Evolutionary conservation across 768 basidiomycete genomes (phyloP).

Genomic region (button mushroom (Agaricus bisporus)): DNA sequence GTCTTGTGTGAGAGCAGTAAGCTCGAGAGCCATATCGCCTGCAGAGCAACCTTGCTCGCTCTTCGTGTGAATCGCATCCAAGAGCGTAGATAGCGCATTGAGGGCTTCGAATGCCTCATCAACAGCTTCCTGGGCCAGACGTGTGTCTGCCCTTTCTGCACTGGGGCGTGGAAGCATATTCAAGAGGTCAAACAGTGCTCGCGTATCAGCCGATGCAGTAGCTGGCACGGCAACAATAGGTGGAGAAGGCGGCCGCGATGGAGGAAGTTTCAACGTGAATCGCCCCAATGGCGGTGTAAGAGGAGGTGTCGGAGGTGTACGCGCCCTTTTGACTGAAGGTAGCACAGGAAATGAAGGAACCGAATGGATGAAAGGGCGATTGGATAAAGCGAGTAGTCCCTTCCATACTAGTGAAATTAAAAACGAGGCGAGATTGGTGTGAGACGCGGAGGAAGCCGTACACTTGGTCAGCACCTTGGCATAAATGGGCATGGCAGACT

Average conservation of each 20-base stretch:
- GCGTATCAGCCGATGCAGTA: constrained; percentile 51
- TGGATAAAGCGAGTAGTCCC: constrained; percentile 61
- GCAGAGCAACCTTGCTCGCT: constrained; percentile 13
- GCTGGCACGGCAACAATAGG: constrained; percentile 30
- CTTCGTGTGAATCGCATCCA: constrained; percentile 39
- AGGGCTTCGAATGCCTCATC: constrained; percentile 72
- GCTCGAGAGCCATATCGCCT: constrained; percentile 31
- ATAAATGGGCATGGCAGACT: constrained; percentile 57
- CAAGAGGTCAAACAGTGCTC: constrained; percentile 57
- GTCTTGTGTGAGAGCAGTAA: constrained; percentile 51
- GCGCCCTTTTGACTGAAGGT: constrained; percentile 24
- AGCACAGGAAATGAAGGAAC: constrained; percentile 30
- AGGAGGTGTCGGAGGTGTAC: constrained; percentile 37
- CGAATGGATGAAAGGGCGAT: constrained; percentile 41
- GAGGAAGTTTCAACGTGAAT: constrained; percentile 63
- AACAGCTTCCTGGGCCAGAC: constrained; percentile 72
- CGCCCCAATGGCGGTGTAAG: constrained; percentile 49
- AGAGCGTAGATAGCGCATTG: constrained; percentile 45
- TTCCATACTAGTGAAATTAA: constrained; percentile 74
- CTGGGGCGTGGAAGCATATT: constrained; percentile 54
- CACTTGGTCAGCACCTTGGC: constrained; percentile 51
- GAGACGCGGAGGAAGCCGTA: constrained; percentile 45
- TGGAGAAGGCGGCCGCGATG: constrained; percentile 64
- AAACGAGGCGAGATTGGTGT: constrained; percentile 60
- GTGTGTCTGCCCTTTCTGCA: constrained; percentile 38